A percentile compares a stretch with the other conserved stretches of the same genome.
These are phyloP conservation scores for Falciphora oryzae DNA, from an alignment of 2,329 filamentous ascomycete genomes.

Conservation along the genomic window DNA sequence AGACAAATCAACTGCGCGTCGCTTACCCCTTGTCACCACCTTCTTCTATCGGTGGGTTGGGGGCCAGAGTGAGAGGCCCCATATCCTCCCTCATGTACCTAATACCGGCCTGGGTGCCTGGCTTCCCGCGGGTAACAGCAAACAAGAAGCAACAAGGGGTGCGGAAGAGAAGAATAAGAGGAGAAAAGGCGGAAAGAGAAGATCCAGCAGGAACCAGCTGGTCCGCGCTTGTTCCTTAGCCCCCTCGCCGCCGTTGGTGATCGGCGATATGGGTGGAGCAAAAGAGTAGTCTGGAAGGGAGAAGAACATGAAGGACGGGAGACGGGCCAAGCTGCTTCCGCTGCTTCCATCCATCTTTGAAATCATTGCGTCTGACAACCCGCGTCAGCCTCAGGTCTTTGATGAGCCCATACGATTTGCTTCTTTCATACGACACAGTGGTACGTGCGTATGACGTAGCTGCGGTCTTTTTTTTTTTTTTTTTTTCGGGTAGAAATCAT, in stretches of 20 bases:
- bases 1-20: neutral
- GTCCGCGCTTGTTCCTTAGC: neutral
- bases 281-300: neutral
- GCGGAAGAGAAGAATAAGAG: neutral
- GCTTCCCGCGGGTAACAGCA: neutral
- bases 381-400: neutral
- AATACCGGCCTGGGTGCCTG: neutral
- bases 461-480: neutral
- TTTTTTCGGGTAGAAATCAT: neutral
- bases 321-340: neutral
- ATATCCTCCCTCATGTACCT: neutral
- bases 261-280: neutral
- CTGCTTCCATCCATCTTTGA: neutral
- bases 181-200: no score
- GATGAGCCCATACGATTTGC: neutral
- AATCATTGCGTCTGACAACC: neutral
- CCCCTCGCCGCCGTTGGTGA: neutral
- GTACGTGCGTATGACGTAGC: neutral
- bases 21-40: no score
- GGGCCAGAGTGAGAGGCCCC: neutral
- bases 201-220: neutral
- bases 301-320: neutral
- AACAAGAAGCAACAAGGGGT: neutral
- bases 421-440: neutral
- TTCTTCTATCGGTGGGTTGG: neutral